Percentiles rank a stretch among this genome's conserved stretches.
These are phyloP conservation scores for Articulospora tetracladia DNA, from an alignment of 495 filamentous ascomycete species.

Conservation along the genomic window DNA sequence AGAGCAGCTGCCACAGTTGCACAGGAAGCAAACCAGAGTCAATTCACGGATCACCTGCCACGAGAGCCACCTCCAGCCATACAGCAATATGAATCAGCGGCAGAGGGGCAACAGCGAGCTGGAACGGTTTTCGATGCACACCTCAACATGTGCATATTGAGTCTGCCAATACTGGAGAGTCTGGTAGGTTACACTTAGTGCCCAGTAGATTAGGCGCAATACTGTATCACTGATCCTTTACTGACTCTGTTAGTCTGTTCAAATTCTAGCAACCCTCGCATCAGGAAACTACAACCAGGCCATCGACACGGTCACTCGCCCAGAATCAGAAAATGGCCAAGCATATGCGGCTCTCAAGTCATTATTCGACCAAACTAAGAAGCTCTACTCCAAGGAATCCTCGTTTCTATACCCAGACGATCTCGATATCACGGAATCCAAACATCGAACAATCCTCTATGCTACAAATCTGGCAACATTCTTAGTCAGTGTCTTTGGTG, in stretches of 20 bases:
- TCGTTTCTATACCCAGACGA: constrained; percentile 70
- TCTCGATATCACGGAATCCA: constrained; percentile 63
- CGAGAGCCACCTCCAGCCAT: neutral
- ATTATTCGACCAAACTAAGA: constrained; percentile 78
- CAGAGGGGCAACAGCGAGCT: neutral
- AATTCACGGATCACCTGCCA: neutral
- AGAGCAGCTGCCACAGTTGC: constrained; percentile 12
- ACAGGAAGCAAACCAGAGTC: neutral
- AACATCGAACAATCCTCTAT: constrained; percentile 71
- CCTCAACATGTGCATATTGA: constrained; percentile 58
- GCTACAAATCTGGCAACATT: constrained; percentile 87
- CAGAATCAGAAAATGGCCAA: constrained; percentile 71
- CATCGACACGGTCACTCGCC: constrained; percentile 65
- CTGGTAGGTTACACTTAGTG: constrained; percentile 43
- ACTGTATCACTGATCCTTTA: neutral
- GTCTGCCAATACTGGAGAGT: constrained; percentile 69
- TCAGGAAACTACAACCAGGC: constrained; percentile 70
- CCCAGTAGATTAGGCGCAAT: too few species aligned
- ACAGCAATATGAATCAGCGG: neutral
- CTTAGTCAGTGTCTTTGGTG: constrained; percentile 77
- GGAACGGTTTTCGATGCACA: constrained; percentile 27
- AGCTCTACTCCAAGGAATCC: constrained; percentile 65
- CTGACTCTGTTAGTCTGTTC: constrained; percentile 50
- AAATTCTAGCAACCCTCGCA: constrained; percentile 66
- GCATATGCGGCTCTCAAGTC: constrained; percentile 77